Evolutionary conservation across 2,329 filamentous ascomycete genomes (phyloP), one percentile per base, ranked within the genome.

Genomic region (Penicillium sp.): DNA sequence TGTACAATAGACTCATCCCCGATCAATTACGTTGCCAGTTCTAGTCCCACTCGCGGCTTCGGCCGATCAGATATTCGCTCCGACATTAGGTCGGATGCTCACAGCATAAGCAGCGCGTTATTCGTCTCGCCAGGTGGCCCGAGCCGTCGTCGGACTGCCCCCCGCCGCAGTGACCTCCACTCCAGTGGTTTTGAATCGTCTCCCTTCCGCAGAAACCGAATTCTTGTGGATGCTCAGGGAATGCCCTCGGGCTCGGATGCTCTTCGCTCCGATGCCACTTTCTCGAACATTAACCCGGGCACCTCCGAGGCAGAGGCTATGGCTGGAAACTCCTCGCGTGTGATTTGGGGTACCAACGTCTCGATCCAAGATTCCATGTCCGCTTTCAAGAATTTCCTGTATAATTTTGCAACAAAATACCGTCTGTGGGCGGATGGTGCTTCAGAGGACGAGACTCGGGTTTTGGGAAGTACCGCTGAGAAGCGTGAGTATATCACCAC

Each of bases 341-440:
- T 96, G 57, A 93, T 99, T 62, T 99, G 95, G 95, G 95, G 95
- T 74, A 99, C 95, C 44, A 98, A 96, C 39, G 91, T 99, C 50
- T 96, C 93, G 5, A 89, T 99, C 53, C 87, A 91, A 59, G 93
- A 98, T 72, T 92, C 92, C 0, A 90, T 96, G 74, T 85, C 87
- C 51, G 83, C 88, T 0, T 96, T 97, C 81, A 93, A 95, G 70
- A 92, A 95, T 62, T 99, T 99, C 69, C 80, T 99, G 27, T 86
- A 88, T 71, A 96, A 96, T 72, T 99, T 95, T 68, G 91, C 92
- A 59, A 88, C 86, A 65, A 97, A 97, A 76, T 98, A 99, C 71
- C 91, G 95, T 62, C 86, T 98, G 85, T 95, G 93, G 78, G 85
- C 87, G 23, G 91, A 96, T 66, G 93, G 92, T n/a, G 84, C 90